Base-by-base conservation (phyloP, 306 rosid species). In the Cucumis hystrix region DNA sequence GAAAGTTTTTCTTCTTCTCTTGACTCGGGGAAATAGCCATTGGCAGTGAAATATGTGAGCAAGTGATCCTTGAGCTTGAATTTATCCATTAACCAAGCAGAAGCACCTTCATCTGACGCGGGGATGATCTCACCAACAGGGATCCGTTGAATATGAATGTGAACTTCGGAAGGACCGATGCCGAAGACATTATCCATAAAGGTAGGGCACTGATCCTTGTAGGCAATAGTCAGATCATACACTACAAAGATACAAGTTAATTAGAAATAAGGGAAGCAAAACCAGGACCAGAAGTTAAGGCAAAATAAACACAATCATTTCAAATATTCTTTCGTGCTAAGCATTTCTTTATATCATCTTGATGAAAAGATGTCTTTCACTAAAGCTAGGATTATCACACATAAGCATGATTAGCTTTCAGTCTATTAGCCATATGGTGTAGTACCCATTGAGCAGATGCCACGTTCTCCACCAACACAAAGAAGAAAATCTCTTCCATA, bases 161-260 rank as follows among this genome's bases (percentile, higher is more conserved):
- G 98, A 74, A 96, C 99, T 86, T 92, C 99, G 52, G 97, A 91
- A 72, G 99, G 99, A 83, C 88, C 92, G 39, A 92, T 75, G 12
- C 99, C 99, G 39, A 92, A 96, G 30, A 85, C 98, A 63, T 92
- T 96, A 91, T 96, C 99, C 79, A 87, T 41, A 85, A 96, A 96
- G 41, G 93, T 81, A 77, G 99, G 99, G 37, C 90, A 87, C 20
- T 76, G 83, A 80, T 89, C 81, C 93, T 91, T 96, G 91, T 92
- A 96, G 16, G 96, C 93, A 56, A 96, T 83, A 4, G 84, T 88
- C 86, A 88, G 52, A 76, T 96, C 99, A 77, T 96, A 96, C 69
- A 96, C 99, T 96, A 92, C 87, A 88, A 43, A 71, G 40, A 82
- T 62, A 43, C 37, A 23, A 63, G 41, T 25, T 47, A 13, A 81